A percentile compares a stretch with the other conserved stretches of the same genome.
Evolutionary conservation across 306 rosid species (phyloP).

Genomic region (Cucurbita ficifolia): DNA sequence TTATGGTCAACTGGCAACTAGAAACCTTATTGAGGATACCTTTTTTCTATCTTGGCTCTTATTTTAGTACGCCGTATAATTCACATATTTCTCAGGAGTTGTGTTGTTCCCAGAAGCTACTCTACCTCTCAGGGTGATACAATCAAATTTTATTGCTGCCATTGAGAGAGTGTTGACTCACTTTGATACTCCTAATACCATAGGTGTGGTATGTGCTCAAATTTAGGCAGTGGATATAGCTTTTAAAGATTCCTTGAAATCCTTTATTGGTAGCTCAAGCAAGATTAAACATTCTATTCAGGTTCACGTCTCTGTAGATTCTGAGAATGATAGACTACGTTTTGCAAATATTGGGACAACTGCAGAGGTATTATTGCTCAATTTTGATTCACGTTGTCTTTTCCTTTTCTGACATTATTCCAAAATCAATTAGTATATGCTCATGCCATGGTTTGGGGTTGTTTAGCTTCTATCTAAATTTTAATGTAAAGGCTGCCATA

Average conservation of each 20-base stretch:
- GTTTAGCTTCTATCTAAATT: not conserved
- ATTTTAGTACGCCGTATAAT: not conserved
- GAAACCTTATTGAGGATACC: not conserved
- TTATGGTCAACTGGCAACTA: not conserved
- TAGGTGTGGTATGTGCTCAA: constrained; percentile 67
- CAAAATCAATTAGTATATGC: not conserved
- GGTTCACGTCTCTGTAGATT: constrained; percentile 44
- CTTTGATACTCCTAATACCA: constrained; percentile 53
- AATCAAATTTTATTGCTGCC: constrained; percentile 48
- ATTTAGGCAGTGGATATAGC: not conserved
- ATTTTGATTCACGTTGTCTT: not conserved
- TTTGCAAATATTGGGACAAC: constrained; percentile 68
- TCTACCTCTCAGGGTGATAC: constrained; percentile 70
- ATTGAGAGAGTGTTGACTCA: constrained; percentile 49
- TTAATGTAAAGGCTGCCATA: not conserved
- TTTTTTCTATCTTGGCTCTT: not conserved
- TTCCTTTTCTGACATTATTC: not conserved
- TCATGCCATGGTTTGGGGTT: not conserved
- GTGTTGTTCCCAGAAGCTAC: constrained; percentile 88
- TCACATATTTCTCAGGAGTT: constrained; percentile 49
- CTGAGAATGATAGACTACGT: constrained; percentile 19
- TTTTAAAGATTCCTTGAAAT: not conserved
- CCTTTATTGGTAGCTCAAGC: not conserved
- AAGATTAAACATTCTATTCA: constrained; percentile 16
- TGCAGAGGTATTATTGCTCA: constrained; percentile 49